Percentiles rank a stretch among this genome's conserved stretches.
phyloP scores from a whole-genome alignment of 2,329 filamentous ascomycete genomes.

The Fusarium nygamai region DNA sequence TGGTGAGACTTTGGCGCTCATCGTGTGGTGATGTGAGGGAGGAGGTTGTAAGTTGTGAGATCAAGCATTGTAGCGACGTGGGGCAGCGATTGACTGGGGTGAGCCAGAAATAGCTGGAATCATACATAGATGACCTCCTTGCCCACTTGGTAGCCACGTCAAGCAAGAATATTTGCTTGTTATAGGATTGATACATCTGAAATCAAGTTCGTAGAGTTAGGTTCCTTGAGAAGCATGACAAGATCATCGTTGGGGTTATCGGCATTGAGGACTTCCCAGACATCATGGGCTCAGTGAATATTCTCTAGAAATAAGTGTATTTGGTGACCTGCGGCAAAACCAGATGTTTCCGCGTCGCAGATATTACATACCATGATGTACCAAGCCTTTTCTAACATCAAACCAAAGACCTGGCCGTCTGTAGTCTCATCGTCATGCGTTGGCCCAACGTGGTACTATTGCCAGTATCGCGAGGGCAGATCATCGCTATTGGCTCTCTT shows the following conservation, averaged over 20 bases:
- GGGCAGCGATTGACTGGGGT: background rate
- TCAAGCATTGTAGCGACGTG: background rate
- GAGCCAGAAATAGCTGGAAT: background rate
- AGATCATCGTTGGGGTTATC: background rate
- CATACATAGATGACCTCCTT: background rate
- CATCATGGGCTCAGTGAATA: background rate
- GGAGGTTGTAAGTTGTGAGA: background rate
- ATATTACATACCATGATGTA: background rate
- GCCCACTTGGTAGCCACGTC: background rate
- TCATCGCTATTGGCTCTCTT: too few species aligned
- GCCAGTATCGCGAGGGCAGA: background rate
- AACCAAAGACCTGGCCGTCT: background rate
- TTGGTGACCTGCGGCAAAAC: background rate
- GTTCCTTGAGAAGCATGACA: background rate
- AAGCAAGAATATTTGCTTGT: background rate
- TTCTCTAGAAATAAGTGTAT: background rate
- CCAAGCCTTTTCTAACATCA: background rate
- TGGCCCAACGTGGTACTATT: background rate
- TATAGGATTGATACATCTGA: background rate
- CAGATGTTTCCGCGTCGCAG: background rate
- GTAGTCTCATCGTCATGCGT: background rate
- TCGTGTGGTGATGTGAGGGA: background rate
- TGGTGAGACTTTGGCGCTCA: slow-evolving; percentile 7
- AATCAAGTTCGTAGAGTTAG: background rate
- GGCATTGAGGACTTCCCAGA: background rate